phyloP scores from a whole-genome alignment of 306 rosid species.

The Begonia fuchsioides region DNA sequence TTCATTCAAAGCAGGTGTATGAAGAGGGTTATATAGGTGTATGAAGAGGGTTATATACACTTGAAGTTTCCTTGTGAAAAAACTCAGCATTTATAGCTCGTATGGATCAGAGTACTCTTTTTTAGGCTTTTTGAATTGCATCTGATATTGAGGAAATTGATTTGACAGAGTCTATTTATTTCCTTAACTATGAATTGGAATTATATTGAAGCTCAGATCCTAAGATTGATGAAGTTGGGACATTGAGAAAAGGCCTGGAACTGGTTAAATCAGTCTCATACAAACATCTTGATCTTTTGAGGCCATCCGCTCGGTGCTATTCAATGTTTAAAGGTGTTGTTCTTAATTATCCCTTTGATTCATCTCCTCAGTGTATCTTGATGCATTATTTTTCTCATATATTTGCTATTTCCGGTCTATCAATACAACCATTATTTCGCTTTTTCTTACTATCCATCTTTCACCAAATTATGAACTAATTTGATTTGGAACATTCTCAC shows the following conservation, averaged over 20 bases:
- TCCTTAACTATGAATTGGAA: not conserved
- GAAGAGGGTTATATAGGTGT: conserved; percentile 5
- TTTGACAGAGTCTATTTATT: not conserved
- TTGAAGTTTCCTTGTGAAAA: not conserved
- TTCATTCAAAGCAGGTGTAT: conserved; percentile 3
- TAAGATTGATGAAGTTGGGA: conserved; percentile 22
- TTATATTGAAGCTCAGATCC: conserved; percentile 31
- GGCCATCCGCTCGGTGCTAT: conserved; percentile 66
- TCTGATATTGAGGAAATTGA: not conserved
- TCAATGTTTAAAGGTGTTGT: conserved; percentile 53
- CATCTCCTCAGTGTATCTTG: conserved; percentile 9
- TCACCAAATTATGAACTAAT: too few relatives aligned
- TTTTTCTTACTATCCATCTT: too few relatives aligned
- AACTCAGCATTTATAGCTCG: not conserved
- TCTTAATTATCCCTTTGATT: not conserved
- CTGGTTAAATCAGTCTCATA: conserved; percentile 41
- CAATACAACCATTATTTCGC: too few relatives aligned
- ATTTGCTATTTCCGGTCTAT: too few relatives aligned
- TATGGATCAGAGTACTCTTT: conserved; percentile 9
- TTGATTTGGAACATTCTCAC: too few relatives aligned
- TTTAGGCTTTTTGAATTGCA: too few relatives aligned
- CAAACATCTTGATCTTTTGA: conserved; percentile 59
- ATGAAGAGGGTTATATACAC: conserved; percentile 3
- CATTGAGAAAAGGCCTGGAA: conserved; percentile 37
- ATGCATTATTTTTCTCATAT: conserved; percentile 6